Conservation (phyloP, 2,329 filamentous ascomycete species). For the Ophiostoma ulmi region DNA sequence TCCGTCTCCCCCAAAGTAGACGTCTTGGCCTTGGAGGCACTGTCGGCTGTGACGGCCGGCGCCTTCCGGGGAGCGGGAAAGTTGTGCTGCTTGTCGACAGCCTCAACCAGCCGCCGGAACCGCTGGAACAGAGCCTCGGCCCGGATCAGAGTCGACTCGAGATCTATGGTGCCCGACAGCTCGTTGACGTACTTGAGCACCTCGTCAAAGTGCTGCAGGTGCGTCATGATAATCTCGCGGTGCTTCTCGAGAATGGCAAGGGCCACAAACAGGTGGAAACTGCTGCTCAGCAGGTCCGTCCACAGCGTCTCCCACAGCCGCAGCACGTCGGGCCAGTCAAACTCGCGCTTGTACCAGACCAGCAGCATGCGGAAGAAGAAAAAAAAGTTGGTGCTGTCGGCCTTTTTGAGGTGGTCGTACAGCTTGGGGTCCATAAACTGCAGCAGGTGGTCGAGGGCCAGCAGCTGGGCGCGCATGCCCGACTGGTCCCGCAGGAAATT, state of each 20-base stretch:
- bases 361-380: slow-evolving; percentile 99
- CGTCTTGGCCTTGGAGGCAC: not conserved
- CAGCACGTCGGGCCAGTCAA: slow-evolving; percentile 80
- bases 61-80: slow-evolving; percentile 57
- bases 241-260: slow-evolving; percentile 94
- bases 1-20: slow-evolving; percentile 9
- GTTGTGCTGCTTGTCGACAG: slow-evolving; percentile 84
- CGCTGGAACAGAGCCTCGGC: slow-evolving; percentile 84
- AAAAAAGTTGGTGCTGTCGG: slow-evolving; percentile 98
- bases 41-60: not conserved
- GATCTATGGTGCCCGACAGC: slow-evolving; percentile 85
- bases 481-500: slow-evolving; percentile 95
- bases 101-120: slow-evolving; percentile 83
- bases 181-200: slow-evolving; percentile 98
- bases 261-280: slow-evolving; percentile 92
- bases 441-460: slow-evolving; percentile 88
- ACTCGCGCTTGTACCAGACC: slow-evolving; percentile 98
- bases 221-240: slow-evolving; percentile 90
- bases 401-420: slow-evolving; percentile 80
- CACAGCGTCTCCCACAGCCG: slow-evolving; percentile 88
- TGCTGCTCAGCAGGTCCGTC: slow-evolving; percentile 85
- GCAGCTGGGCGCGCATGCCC: slow-evolving; percentile 88
- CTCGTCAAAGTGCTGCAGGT: slow-evolving; percentile 91
- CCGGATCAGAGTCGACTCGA: slow-evolving; percentile 76
- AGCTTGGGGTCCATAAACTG: slow-evolving; percentile 95